A percentile compares a stretch with the other conserved stretches of the same genome.
Conservation (phyloP, 2,329 filamentous ascomycete genomes). For the Colletotrichum filicis region DNA sequence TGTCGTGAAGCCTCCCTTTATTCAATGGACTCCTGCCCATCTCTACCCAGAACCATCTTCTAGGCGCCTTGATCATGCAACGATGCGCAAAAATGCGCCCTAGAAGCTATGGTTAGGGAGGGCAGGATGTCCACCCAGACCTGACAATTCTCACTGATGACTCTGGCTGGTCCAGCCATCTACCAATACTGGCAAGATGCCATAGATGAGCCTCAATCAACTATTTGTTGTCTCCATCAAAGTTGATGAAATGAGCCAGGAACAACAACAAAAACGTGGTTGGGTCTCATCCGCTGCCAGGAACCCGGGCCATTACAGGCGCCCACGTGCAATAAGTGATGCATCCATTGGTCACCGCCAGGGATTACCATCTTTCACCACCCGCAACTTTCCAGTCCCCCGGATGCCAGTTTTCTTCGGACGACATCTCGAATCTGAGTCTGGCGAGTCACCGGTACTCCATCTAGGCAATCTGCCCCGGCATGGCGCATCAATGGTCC, state of each 20-base stretch:
- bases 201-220: slow-evolving; percentile 11
- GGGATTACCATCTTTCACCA: slow-evolving; percentile 13
- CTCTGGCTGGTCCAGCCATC: not conserved
- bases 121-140: slow-evolving; percentile 7
- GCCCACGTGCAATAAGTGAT: slow-evolving; percentile 41
- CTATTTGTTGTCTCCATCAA: not conserved
- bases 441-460: not conserved
- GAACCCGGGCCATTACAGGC: slow-evolving; percentile 3
- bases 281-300: slow-evolving; percentile 15
- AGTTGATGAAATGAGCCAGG: not conserved
- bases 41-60: too few relatives aligned
- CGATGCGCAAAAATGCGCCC: not conserved
- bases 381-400: not conserved
- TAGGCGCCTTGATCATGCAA: too few relatives aligned
- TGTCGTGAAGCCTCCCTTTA: not conserved
- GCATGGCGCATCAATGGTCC: slow-evolving; percentile 34
- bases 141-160: not conserved
- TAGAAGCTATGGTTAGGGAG: not conserved
- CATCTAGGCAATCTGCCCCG: slow-evolving; percentile 30
- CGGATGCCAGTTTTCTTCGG: slow-evolving; percentile 16
- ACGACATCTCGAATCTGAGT: slow-evolving; percentile 25
- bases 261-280: slow-evolving; percentile 24
- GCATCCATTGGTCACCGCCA: slow-evolving; percentile 42
- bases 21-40: not conserved
- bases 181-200: not conserved